Evolutionary conservation across 495 filamentous ascomycete species (phyloP).

Genomic region (Aspergillus saccharolyticus): DNA sequence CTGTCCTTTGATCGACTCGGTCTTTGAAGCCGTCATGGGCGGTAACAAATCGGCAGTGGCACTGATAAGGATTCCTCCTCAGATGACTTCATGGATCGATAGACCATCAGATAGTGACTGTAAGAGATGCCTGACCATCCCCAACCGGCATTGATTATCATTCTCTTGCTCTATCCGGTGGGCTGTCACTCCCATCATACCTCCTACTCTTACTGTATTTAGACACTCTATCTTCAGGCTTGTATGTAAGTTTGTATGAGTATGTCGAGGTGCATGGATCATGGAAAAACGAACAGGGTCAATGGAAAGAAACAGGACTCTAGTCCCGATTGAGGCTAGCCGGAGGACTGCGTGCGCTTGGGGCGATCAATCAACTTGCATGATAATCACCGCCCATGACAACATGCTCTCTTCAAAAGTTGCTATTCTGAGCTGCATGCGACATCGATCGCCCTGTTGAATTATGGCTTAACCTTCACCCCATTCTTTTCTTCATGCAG

Average conservation of each 20-base stretch:
- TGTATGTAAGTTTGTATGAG: too few relatives aligned
- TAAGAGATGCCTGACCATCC: neutral
- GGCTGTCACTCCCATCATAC: neutral
- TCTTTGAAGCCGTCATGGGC: neutral
- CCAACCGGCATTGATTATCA: slow-evolving; percentile 3
- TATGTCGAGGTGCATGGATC: neutral
- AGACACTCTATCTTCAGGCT: too few relatives aligned
- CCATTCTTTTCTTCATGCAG: too few relatives aligned
- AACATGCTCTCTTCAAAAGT: slow-evolving; percentile 4
- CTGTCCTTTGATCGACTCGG: neutral
- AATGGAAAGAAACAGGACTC: neutral
- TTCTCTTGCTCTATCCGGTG: neutral
- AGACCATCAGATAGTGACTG: neutral
- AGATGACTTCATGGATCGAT: neutral
- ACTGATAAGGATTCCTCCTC: neutral
- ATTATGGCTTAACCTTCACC: neutral
- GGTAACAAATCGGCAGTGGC: neutral
- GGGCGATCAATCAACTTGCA: slow-evolving; percentile 10
- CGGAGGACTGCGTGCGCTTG: slow-evolving; percentile 11
- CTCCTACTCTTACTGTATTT: neutral
- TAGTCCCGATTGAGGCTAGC: neutral
- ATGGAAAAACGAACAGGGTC: neutral
- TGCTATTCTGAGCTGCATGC: neutral
- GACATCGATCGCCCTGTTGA: neutral
- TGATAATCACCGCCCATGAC: slow-evolving; percentile 11